These are phyloP conservation scores for Sclerotinia sclerotiorum DNA, from an alignment of 2,329 filamentous ascomycete species.

Conservation along the genomic window DNA sequence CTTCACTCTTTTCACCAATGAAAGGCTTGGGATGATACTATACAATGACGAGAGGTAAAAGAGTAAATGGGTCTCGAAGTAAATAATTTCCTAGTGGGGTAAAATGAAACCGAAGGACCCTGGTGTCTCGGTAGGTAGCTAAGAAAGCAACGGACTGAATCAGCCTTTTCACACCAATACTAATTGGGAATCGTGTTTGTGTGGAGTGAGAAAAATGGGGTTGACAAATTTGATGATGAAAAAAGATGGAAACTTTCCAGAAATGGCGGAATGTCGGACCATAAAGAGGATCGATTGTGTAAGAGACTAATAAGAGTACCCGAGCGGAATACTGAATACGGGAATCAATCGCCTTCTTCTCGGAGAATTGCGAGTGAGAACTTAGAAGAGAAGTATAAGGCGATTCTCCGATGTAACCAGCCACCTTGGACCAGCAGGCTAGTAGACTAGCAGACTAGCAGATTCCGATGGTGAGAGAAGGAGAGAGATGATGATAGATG, in stretches of 20 bases:
- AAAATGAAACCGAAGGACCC: not conserved
- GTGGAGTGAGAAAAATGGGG: too few relatives aligned
- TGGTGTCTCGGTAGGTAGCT: not conserved
- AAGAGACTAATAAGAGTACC: not conserved
- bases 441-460: too few relatives aligned
- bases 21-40: not conserved
- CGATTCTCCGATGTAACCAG: not conserved
- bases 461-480: not conserved
- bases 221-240: not conserved
- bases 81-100: constrained; percentile 20
- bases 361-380: constrained; percentile 2
- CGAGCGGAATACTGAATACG: constrained; percentile 14
- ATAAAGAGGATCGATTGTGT: constrained; percentile 5
- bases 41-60: not conserved
- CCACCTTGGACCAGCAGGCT: not conserved
- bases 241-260: not conserved
- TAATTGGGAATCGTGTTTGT: not conserved
- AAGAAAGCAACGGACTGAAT: constrained; percentile 7
- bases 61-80: constrained; percentile 7
- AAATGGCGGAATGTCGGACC: constrained; percentile 8
- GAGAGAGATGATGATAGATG: not conserved
- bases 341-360: not conserved
- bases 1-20: constrained; percentile 18
- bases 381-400: not conserved
- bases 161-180: not conserved